A percentile compares a stretch with the other conserved stretches of the same genome.
Conservation (phyloP, 2,329 filamentous ascomycete genomes). For the Teratosphaeria pseudoeucalypti region DNA sequence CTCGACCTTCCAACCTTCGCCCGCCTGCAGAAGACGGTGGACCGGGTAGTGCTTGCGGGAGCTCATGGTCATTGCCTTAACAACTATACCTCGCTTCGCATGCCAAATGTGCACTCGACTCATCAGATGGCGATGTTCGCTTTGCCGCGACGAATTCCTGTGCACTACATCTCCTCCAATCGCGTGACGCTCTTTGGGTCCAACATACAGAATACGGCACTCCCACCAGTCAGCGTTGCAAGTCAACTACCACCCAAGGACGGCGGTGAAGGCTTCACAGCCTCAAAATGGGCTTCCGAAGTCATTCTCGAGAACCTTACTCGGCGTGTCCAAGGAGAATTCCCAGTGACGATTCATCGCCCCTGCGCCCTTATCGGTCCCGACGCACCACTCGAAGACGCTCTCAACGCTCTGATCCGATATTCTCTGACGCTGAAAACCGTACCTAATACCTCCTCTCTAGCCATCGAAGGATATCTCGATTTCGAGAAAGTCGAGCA, state of each 20-base stretch:
- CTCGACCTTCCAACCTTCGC: background rate
- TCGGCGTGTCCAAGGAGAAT: no score
- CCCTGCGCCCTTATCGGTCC: background rate
- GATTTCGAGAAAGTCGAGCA: no score
- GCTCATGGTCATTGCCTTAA: background rate
- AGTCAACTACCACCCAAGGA: background rate
- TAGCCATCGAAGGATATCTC: no score
- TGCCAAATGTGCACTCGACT: background rate
- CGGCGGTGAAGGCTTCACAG: background rate
- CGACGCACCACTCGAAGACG: no score
- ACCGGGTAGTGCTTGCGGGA: background rate
- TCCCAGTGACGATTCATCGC: no score
- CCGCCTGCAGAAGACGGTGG: background rate
- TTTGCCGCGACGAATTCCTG: background rate
- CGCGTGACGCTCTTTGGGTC: background rate
- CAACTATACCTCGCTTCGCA: background rate
- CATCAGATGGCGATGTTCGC: background rate
- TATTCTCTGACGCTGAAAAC: no score
- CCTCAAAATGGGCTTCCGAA: background rate
- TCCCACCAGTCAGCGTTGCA: background rate
- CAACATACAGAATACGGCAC: background rate
- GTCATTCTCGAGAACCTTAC: background rate
- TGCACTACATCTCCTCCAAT: background rate
- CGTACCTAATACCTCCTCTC: no score
- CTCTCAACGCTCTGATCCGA: no score